These are phyloP conservation scores for Xerocomus nothofagi DNA, from an alignment of 1,284 basidiomycete species.

Conservation along the genomic window DNA sequence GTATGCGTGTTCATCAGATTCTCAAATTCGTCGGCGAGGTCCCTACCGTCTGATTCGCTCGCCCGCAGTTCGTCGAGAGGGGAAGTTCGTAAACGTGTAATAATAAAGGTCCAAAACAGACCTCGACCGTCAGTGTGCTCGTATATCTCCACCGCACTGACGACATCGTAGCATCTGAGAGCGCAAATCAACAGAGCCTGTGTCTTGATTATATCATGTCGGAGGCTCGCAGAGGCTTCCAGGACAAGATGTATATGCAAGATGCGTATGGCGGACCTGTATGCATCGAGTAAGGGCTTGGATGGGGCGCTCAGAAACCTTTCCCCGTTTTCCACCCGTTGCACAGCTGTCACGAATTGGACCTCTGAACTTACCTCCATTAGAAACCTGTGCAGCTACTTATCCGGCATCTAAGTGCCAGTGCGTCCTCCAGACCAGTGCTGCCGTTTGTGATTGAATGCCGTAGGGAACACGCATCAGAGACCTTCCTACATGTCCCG, in stretches of 20 bases:
- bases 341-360: constrained; percentile 14
- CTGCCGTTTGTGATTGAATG: constrained; percentile 10
- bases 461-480: constrained; percentile 10
- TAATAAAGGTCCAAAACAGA: constrained; percentile 19
- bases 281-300: constrained; percentile 19
- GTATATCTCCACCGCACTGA: constrained; percentile 21
- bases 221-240: constrained; percentile 16
- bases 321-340: constrained; percentile 23
- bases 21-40: constrained; percentile 25
- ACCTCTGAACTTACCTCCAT: constrained; percentile 14
- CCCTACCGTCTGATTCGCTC: constrained; percentile 5
- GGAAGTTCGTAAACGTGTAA: constrained; percentile 16
- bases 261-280: constrained; percentile 16
- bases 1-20: constrained; percentile 17
- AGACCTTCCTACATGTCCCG: constrained; percentile 15
- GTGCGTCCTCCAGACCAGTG: constrained; percentile 16
- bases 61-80: constrained; percentile 17
- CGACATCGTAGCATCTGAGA: constrained; percentile 10
- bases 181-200: constrained; percentile 16
- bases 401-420: constrained; percentile 16
- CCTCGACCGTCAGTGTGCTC: constrained; percentile 24
- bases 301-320: constrained; percentile 15
- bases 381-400: constrained; percentile 10
- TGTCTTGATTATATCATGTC: constrained; percentile 17
- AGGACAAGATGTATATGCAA: constrained; percentile 20